These are phyloP conservation scores for Lachnellula hyalina DNA, from an alignment of 2,329 filamentous ascomycete genomes.

Conservation along the genomic window DNA sequence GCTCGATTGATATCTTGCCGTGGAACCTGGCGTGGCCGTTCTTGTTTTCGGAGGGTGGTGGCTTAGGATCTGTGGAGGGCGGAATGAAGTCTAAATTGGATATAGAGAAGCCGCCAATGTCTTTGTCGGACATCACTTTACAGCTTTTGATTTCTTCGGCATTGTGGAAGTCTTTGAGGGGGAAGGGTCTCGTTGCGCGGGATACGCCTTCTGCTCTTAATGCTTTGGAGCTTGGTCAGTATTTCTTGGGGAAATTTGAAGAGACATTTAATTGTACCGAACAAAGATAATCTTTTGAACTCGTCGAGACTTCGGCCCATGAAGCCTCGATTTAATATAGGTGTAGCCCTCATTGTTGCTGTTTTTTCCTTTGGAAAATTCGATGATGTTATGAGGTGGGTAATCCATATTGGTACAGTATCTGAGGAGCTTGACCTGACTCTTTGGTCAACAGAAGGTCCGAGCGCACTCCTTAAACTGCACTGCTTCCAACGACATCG, in stretches of 20 bases:
- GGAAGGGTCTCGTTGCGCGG: conserved; percentile 56
- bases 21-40: conserved; percentile 72
- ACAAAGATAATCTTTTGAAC: conserved; percentile 49
- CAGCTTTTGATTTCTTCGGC: conserved; percentile 44
- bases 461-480: too few species aligned
- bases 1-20: conserved; percentile 78
- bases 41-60: conserved; percentile 27
- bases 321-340: conserved; percentile 47
- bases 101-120: conserved; percentile 81
- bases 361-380: neutral
- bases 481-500: too few species aligned
- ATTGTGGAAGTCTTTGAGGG: conserved; percentile 58
- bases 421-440: too few species aligned
- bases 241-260: neutral
- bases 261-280: conserved; percentile 39
- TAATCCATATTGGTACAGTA: too few species aligned
- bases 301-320: conserved; percentile 55
- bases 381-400: neutral
- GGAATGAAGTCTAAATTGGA: conserved; percentile 55
- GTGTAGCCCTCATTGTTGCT: conserved; percentile 45
- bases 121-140: conserved; percentile 80
- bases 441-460: too few species aligned
- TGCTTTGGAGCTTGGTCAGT: conserved; percentile 40
- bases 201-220: conserved; percentile 65
- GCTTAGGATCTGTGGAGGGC: conserved; percentile 15